phyloP scores from a whole-genome alignment of 2,329 filamentous ascomycete genomes.

The Massarina eburnea region DNA sequence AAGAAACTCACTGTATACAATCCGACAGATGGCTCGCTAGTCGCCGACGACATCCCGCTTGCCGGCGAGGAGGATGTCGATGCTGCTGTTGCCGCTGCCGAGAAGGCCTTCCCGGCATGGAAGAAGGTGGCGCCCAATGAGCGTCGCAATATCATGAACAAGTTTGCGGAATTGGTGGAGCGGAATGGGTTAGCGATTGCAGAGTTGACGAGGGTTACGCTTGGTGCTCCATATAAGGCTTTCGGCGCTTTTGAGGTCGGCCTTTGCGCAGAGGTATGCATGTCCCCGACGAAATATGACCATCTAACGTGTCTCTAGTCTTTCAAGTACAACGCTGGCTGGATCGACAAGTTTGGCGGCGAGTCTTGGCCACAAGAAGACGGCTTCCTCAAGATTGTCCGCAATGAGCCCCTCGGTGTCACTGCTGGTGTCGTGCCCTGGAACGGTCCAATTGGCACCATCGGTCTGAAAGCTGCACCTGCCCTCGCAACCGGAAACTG shows the following conservation, averaged over 20 bases:
- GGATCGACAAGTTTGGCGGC: constrained; percentile 38
- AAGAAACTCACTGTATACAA: constrained; percentile 54
- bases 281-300: no score
- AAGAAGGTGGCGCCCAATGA: constrained; percentile 27
- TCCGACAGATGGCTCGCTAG: constrained; percentile 52
- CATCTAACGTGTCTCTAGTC: constrained; percentile 18
- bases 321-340: constrained; percentile 41
- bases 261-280: constrained; percentile 36
- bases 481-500: constrained; percentile 39
- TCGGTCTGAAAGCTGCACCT: constrained; percentile 41
- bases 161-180: constrained; percentile 37
- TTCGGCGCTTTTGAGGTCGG: constrained; percentile 51
- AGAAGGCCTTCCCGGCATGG: constrained; percentile 52
- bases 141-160: constrained; percentile 32
- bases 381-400: constrained; percentile 48
- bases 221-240: constrained; percentile 49
- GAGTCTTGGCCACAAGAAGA: constrained; percentile 47
- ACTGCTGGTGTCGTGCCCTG: constrained; percentile 47
- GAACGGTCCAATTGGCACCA: constrained; percentile 45
- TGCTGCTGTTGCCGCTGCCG: constrained; percentile 51
- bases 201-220: constrained; percentile 46
- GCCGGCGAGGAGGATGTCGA: constrained; percentile 51
- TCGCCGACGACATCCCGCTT: constrained; percentile 52
- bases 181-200: constrained; percentile 25
- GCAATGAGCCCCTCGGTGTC: constrained; percentile 48